Base-by-base conservation (phyloP, 2,329 filamentous ascomycete genomes). In the Aspergillus hiratsukae region DNA sequence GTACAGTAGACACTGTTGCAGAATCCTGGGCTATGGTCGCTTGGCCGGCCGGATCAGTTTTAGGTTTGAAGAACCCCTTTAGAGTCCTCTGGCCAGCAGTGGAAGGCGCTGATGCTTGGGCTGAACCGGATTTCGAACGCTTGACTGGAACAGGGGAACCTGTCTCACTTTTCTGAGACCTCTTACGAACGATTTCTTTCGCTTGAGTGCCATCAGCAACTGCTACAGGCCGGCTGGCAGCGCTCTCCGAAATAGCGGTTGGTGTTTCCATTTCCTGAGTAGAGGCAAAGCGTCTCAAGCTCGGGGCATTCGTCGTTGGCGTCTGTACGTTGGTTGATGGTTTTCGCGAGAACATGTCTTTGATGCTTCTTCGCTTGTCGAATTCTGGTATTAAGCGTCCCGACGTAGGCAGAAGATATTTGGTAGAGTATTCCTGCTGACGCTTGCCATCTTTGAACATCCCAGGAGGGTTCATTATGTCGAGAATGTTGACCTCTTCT, bases 371-470 rank as follows among this genome's bases (percentile, higher is more conserved):
- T 21, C 94, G 85, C 57, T 87, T 87, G 67, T 92, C 85, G 64
- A 97, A 97, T 65, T 97, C 92, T 1, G 91, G 88, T 55, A 97
- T 88, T 9, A 95, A 80, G 68, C 86, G 91, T 0, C 88, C 92
- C 23, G 92, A 97, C 54, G 89, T 79, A 2, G 88, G 83, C 10
- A 93, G 81, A 0, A 89, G 74, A 63, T 90, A 58, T 63, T 86
- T 88, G 3, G 78, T 67, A 10, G 80, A 81, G 81, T 89, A 92
- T 17, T 89, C 84, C 55, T 83, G 79, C 57, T 85, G 74, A 11
- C 89, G 83, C 51, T 82, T 69, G 3, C 90, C 91, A 49, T 83
- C 71, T 49, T 81, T 72, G 70, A 95, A 96, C 71, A 89, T 83
- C 8, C 85, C 88, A 1, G 79, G 68, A 0, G 89, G 87, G 63